A percentile compares a stretch with the other conserved stretches of the same genome.
Conservation (phyloP, 148 eudicot species). For the Fagopyrum homotropicum region DNA sequence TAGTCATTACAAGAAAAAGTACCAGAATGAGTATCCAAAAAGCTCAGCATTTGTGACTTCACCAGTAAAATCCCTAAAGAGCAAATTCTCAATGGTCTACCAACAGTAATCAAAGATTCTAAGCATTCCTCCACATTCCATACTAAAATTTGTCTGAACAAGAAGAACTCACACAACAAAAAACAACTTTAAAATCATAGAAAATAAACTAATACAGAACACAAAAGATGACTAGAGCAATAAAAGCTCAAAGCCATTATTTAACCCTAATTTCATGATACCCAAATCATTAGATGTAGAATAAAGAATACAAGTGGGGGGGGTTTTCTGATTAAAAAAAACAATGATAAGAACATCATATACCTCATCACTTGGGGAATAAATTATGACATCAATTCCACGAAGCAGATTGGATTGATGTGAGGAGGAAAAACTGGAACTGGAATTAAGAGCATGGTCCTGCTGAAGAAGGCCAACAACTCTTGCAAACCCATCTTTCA, state of each 20-base stretch:
- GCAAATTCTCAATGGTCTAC: neutral
- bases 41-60: neutral
- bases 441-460: slow-evolving; percentile 50
- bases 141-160: neutral
- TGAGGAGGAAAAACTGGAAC: slow-evolving; percentile 28
- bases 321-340: neutral
- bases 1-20: neutral
- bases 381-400: slow-evolving; percentile 63
- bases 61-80: neutral
- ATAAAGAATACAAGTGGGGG: neutral
- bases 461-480: slow-evolving; percentile 31
- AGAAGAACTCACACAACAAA: neutral
- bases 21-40: neutral
- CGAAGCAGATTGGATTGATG: slow-evolving; percentile 35
- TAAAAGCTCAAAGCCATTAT: neutral
- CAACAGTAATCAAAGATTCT: neutral
- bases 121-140: neutral
- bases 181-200: neutral
- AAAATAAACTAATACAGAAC: neutral
- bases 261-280: neutral
- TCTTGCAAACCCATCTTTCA: slow-evolving; percentile 62
- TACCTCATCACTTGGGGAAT: slow-evolving; percentile 66
- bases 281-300: slow-evolving; percentile 1
- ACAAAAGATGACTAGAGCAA: neutral
- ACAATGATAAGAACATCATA: neutral